Evolutionary conservation across 495 filamentous ascomycete species (phyloP).

Genomic region (Hypomontagnella monticulosa): DNA sequence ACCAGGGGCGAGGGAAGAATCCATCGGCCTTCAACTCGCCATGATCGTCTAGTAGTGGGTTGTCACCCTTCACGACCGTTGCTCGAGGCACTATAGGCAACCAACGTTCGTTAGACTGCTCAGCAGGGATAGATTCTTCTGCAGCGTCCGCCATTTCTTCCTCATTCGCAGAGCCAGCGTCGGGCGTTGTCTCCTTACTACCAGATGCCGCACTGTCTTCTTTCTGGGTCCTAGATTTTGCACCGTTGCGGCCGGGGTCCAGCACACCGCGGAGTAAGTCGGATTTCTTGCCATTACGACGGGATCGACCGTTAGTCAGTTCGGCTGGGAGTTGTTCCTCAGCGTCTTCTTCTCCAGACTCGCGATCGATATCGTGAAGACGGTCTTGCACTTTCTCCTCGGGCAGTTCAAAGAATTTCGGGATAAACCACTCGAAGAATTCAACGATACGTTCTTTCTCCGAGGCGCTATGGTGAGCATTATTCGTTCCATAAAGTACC

Average conservation of each 20-base stretch:
- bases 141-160: conserved; percentile 67
- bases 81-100: conserved; percentile 58
- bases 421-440: conserved; percentile 90
- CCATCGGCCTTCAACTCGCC: conserved; percentile 79
- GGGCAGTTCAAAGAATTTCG: conserved; percentile 87
- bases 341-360: conserved; percentile 73
- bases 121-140: conserved; percentile 57
- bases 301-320: conserved; percentile 67
- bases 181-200: conserved; percentile 89
- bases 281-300: conserved; percentile 76
- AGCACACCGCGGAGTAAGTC: conserved; percentile 88
- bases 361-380: conserved; percentile 73
- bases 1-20: conserved; percentile 78
- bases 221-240: conserved; percentile 69
- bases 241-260: conserved; percentile 76
- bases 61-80: conserved; percentile 56
- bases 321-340: conserved; percentile 67
- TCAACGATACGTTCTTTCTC: conserved; percentile 80
- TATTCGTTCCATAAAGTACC: conserved; percentile 76
- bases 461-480: conserved; percentile 68
- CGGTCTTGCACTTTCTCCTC: conserved; percentile 77
- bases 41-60: conserved; percentile 55
- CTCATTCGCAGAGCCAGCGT: conserved; percentile 74
- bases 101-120: conserved; percentile 67
- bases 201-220: conserved; percentile 74